phyloP scores from a whole-genome alignment of 352 stramenopile genomes.

The Pythium scleroteichum region DNA sequence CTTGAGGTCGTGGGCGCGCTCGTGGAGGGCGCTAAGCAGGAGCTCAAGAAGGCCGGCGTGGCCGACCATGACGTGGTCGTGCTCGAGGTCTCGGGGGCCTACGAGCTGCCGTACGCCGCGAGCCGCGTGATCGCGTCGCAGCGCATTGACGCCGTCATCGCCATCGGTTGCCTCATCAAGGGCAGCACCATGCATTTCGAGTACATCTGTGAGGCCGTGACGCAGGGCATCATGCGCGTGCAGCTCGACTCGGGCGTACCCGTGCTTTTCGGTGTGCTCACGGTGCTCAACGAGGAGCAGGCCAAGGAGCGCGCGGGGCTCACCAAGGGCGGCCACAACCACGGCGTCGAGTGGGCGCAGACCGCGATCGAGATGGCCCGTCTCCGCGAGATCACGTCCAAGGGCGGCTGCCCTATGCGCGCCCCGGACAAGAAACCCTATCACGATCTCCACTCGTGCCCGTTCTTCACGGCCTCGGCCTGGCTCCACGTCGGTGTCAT shows the following conservation, averaged over 20 bases:
- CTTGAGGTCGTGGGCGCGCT: conserved; percentile 77
- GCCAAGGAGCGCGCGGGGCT: conserved; percentile 91
- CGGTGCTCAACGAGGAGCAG: conserved; percentile 95
- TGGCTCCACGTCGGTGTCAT: conserved; percentile 77
- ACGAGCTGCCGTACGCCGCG: conserved; percentile 96
- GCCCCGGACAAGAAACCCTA: conserved; percentile 64
- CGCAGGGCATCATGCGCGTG: conserved; percentile 96
- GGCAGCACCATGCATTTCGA: conserved; percentile 99
- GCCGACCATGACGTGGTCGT: conserved; percentile 67
- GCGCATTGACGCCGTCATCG: conserved; percentile 97
- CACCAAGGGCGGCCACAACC: conserved; percentile 89
- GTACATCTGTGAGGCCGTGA: conserved; percentile 98
- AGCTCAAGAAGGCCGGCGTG: conserved; percentile 68
- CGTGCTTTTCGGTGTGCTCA: conserved; percentile 94
- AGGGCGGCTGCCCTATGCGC: conserved; percentile 70
- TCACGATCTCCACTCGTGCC: conserved; percentile 71
- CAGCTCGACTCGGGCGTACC: conserved; percentile 89
- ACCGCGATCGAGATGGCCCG: conserved; percentile 96
- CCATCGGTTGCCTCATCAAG: conserved; percentile 94
- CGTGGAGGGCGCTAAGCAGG: conserved; percentile 54
- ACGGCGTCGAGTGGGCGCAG: conserved; percentile 96
- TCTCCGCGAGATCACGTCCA: conserved; percentile 71
- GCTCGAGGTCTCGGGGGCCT: conserved; percentile 92
- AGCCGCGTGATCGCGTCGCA: conserved; percentile 88
- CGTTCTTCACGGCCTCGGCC: conserved; percentile 76